A percentile compares a stretch with the other conserved stretches of the same genome.
phyloP scores from a whole-genome alignment of 2,329 filamentous ascomycete species.

The Cercospora brassicicola region DNA sequence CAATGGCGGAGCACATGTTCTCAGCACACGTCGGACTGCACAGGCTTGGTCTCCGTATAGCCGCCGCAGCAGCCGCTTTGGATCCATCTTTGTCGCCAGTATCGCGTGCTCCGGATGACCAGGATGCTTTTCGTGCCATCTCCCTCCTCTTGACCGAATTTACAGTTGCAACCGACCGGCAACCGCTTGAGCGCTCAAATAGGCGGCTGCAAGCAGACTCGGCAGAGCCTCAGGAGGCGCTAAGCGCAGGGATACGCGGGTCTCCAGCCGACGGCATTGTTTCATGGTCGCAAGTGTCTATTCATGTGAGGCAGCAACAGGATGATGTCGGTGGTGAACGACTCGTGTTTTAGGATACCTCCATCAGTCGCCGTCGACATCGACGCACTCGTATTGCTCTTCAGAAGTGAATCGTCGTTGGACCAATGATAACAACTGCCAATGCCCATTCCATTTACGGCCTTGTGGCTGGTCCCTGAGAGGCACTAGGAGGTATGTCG shows the following conservation, averaged over 20 bases:
- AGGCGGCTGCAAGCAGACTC: not conserved
- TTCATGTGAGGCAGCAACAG: conserved; percentile 1
- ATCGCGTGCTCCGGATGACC: not conserved
- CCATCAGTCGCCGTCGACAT: not conserved
- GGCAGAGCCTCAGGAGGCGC: not conserved
- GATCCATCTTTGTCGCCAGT: not conserved
- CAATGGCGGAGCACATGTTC: not conserved
- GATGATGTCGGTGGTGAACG: not conserved
- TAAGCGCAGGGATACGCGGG: not conserved
- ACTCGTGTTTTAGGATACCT: not conserved
- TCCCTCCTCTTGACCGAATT: not conserved
- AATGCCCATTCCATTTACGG: not conserved
- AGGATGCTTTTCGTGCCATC: not conserved
- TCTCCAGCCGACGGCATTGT: conserved; percentile 2
- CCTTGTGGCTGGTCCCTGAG: not conserved
- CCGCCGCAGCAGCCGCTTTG: not conserved
- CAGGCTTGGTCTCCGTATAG: not conserved
- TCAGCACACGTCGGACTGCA: not conserved
- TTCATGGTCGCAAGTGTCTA: conserved; percentile 3
- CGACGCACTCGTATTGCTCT: not conserved
- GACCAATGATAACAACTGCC: not conserved
- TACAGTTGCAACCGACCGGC: not conserved
- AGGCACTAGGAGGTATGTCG: not conserved
- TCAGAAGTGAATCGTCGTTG: not conserved
- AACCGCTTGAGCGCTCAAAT: not conserved